Conservation (phyloP, 495 filamentous ascomycete species). For the Aspergillus bertholletiae region DNA sequence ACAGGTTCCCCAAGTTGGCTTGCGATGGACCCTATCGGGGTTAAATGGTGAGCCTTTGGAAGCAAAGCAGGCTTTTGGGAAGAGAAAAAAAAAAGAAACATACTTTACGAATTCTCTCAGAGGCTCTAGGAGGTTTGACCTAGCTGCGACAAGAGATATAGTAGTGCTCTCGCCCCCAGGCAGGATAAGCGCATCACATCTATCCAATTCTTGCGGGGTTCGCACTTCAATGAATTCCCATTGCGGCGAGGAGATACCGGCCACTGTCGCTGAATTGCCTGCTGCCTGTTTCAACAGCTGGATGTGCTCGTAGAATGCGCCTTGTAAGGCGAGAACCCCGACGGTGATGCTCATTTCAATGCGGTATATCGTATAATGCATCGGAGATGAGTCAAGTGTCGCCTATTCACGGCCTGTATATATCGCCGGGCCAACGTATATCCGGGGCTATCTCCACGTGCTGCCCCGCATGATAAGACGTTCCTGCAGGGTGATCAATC, state of each 20-base stretch:
- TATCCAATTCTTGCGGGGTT: constrained; percentile 62
- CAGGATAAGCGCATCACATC: constrained; percentile 80
- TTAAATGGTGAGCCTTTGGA: constrained; percentile 18
- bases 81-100: no score
- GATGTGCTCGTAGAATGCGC: constrained; percentile 88
- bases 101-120: constrained; percentile 93
- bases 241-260: constrained; percentile 20
- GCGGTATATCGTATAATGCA: not conserved
- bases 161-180: constrained; percentile 95
- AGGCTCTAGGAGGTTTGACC: constrained; percentile 77
- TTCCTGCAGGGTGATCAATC: not conserved
- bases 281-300: constrained; percentile 69
- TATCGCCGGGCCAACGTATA: constrained; percentile 6
- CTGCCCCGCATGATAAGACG: constrained; percentile 20
- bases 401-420: constrained; percentile 5
- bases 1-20: constrained; percentile 94
- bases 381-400: constrained; percentile 3
- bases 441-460: constrained; percentile 23
- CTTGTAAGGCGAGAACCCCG: constrained; percentile 88
- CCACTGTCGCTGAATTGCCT: constrained; percentile 20
- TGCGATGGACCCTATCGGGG: constrained; percentile 46
- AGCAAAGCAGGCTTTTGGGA: constrained; percentile 5
- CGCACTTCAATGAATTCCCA: constrained; percentile 78
- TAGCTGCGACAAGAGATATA: constrained; percentile 81
- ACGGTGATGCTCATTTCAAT: constrained; percentile 53